Evolutionary conservation across 2,329 filamentous ascomycete genomes (phyloP).

Genomic region (Ophiostoma novo-ulmi): DNA sequence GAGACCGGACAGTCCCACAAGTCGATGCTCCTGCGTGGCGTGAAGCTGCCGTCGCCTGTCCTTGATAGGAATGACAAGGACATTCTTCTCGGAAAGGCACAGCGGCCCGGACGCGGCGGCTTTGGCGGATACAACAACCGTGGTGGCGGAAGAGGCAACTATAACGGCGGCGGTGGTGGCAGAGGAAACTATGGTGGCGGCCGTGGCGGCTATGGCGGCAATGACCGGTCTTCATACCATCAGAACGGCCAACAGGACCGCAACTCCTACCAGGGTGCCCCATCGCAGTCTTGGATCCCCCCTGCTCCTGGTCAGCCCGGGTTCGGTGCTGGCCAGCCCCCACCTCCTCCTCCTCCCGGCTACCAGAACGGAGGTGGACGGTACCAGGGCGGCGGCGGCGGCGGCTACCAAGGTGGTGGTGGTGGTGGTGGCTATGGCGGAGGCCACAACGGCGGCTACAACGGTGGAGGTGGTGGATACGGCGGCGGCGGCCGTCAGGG

Average conservation of each 20-base stretch:
- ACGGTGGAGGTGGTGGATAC: conserved; percentile 18
- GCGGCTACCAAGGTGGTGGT: conserved; percentile 21
- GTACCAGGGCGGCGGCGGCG: conserved; percentile 10
- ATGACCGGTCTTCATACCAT: not conserved
- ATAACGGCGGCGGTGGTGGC: conserved; percentile 6
- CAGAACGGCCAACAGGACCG: conserved; percentile 41
- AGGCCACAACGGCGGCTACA: conserved; percentile 15
- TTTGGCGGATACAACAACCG: conserved; percentile 28
- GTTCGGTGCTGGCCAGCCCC: conserved; percentile 42
- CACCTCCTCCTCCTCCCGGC: conserved; percentile 42
- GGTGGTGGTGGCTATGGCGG: conserved; percentile 10
- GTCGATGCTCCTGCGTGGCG: conserved; percentile 85
- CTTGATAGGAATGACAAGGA: conserved; percentile 74
- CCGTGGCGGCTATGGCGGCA: conserved; percentile 4
- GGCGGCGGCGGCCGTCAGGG: not conserved
- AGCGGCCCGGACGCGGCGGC: conserved; percentile 61
- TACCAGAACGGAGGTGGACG: conserved; percentile 26
- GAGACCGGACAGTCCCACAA: conserved; percentile 70
- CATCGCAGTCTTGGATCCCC: conserved; percentile 37
- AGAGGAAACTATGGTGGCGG: not conserved
- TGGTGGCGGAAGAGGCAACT: conserved; percentile 5
- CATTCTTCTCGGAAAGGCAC: conserved; percentile 60
- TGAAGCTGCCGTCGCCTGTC: conserved; percentile 64
- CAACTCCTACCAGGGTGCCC: conserved; percentile 37
- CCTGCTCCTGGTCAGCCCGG: conserved; percentile 43